Evolutionary conservation across 805 yeast genomes (phyloP).

Genomic region (Nakazawaea wickerhamii): DNA sequence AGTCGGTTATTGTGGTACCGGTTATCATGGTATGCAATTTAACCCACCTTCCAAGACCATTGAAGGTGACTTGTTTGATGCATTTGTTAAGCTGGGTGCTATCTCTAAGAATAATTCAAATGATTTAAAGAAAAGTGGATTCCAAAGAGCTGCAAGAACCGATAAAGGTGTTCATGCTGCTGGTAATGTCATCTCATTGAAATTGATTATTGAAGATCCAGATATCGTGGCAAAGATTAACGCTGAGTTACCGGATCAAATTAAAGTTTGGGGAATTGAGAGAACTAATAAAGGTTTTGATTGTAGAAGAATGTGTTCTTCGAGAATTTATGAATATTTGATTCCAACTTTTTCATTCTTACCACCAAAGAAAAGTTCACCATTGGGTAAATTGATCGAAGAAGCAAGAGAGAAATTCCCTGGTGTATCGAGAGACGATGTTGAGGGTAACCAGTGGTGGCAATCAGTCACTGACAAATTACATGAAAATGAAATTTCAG

Average conservation of each 20-base stretch:
- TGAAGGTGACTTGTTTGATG: slow-evolving; percentile 82
- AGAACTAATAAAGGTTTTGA: slow-evolving; percentile 89
- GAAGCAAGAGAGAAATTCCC: slow-evolving; percentile 50
- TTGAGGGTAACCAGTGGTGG: slow-evolving; percentile 79
- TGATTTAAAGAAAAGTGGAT: slow-evolving; percentile 82
- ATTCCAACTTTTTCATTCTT: slow-evolving; percentile 87
- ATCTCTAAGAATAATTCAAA: slow-evolving; percentile 80
- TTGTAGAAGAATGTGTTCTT: slow-evolving; percentile 91
- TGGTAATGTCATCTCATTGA: slow-evolving; percentile 82
- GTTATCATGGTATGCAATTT: slow-evolving; percentile 93
- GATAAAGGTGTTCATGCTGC: slow-evolving; percentile 99
- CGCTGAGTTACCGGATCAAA: slow-evolving; percentile 70
- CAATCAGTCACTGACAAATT: slow-evolving; percentile 34
- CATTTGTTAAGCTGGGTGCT: slow-evolving; percentile 84
- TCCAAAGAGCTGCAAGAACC: slow-evolving; percentile 82
- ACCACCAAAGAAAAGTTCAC: slow-evolving; percentile 80
- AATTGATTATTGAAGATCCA: slow-evolving; percentile 77
- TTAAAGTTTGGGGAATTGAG: slow-evolving; percentile 89
- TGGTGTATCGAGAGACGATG: slow-evolving; percentile 54
- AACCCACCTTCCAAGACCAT: slow-evolving; percentile 87
- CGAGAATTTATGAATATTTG: slow-evolving; percentile 91
- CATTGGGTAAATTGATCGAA: slow-evolving; percentile 54
- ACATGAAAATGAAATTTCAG: slow-evolving; percentile 32
- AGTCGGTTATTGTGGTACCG: slow-evolving; percentile 94
- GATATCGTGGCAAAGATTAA: slow-evolving; percentile 74